Evolutionary conservation across 1,284 basidiomycete genomes (phyloP), one percentile per base, ranked within the genome.

Genomic region (Melampsora americana): DNA sequence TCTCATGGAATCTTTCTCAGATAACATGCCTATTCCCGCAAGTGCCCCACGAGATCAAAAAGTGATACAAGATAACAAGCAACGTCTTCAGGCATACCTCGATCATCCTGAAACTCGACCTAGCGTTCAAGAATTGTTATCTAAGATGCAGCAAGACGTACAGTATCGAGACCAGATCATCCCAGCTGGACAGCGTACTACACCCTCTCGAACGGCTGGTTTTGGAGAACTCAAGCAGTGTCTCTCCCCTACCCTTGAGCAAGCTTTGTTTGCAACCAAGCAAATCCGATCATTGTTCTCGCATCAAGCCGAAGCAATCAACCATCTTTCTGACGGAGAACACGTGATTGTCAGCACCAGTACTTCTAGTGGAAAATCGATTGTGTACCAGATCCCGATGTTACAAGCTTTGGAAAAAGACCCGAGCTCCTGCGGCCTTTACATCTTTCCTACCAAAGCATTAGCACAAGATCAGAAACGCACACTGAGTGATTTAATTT

Each of bases 361-460:
- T 79, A 95, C 93, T 1, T 92, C 92, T 1, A 93, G 92, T 3
- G 93, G 93, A 9, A 95, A 95, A 83, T 94, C 92, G 81, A 86
- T 95, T 26, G 93, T 95, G 68, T 95, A 85, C 72, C 84, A 92
- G 89, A 86, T 93, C 16, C 93, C 93, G 0, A 83, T 92, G 11
- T 83, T 94, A 65, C 86, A 84, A 61, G 88, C 88, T 75, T 84
- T 95, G 64, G 89, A 92, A 82, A 84, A 86, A 26, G 86, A 92
- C 80, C 81, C 82, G 3, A 80, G 83, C 18, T 82, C 90, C 1
- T 94, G 89, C 0, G 92, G 92, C 0, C 87, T 95, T 67, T 92
- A 93, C 80, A 87, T 95, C 65, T 95, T 94, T 80, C 93, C 93
- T 0, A 95, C 93, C 0, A 95, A 95, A 89, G 93, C 93, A 11